Base-by-base conservation (phyloP, 2,329 filamentous ascomycete species). In the Parastagonospora avenae region DNA sequence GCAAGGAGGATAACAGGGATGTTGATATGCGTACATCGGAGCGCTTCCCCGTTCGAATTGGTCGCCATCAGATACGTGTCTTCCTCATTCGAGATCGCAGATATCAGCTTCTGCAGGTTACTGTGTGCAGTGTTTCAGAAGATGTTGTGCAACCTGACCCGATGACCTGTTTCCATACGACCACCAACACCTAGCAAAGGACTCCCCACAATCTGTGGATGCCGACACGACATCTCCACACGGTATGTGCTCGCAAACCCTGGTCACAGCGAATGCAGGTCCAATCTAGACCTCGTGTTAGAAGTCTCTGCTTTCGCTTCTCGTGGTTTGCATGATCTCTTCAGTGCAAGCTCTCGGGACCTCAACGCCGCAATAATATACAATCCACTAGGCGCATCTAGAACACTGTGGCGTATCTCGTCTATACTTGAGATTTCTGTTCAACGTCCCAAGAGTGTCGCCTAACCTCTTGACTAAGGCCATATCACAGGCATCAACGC, bases 311-410 rank as follows among this genome's bases (percentile, higher is more conserved):
- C 10, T 15, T 29, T 43, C 19, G 30, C 16, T 27, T 30, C 41
- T 38, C 4, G 14, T 12, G 27, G n/a, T 27, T 19, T 12, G 8
- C 39, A 30, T 32, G 35, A 24, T n/a, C 19, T 4, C 9, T 3
- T 19, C 6, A 14, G 5, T 15, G 9, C 14, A 36, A 36, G 27
- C 28, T 37, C 11, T 40, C 29, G 15, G 16, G 29, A 28, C 28
- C 12, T 38, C 24, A 14, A 42, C 15, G 35, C 43, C 4, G 14
- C 27, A 33, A 39, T 12, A 16, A 14, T 38, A n/a, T 37, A 38
- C 27, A 33, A 14, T 27, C 27, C 43, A 38, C 33, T 46, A 31
- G 35, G 27, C 12, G 44, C 44, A 24, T 46, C 44, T 41, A 40
- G 44, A 24, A 33, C 44, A 39, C 16, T 14, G 32, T 35, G 35